These are phyloP conservation scores for Clohesyomyces aquaticus DNA, from an alignment of 495 filamentous ascomycete genomes.

Conservation along the genomic window DNA sequence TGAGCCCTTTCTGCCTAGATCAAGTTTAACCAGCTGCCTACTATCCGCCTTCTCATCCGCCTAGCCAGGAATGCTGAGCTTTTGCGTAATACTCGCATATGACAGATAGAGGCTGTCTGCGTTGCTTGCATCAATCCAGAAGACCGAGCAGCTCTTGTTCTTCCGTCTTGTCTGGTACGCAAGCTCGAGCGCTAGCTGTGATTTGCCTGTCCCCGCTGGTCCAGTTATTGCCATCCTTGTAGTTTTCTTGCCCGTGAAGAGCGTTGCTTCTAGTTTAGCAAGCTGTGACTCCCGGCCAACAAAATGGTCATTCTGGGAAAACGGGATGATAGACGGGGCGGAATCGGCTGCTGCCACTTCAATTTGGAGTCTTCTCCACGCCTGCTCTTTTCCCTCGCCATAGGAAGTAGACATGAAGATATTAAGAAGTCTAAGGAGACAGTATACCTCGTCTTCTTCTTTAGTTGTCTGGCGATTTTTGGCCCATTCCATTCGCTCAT, in stretches of 20 bases:
- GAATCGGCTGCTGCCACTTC: neutral
- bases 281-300: conserved; percentile 9
- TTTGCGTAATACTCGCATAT: conserved; percentile 17
- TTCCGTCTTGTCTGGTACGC: conserved; percentile 24
- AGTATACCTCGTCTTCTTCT: conserved; percentile 19
- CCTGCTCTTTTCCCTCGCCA: conserved; percentile 10
- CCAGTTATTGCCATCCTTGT: neutral
- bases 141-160: conserved; percentile 21
- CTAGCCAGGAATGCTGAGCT: conserved; percentile 17
- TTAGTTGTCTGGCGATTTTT: conserved; percentile 16
- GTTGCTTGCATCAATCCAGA: conserved; percentile 29
- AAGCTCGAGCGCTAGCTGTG: conserved; percentile 34
- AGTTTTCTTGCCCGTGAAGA: neutral
- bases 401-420: conserved; percentile 15
- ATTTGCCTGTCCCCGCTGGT: conserved; percentile 27
- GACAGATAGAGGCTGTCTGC: conserved; percentile 30
- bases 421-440: conserved; percentile 17
- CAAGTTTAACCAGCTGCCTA: conserved; percentile 20
- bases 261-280: neutral
- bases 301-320: conserved; percentile 14
- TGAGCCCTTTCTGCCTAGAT: conserved; percentile 16
- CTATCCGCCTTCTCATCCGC: conserved; percentile 26
- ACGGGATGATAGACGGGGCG: conserved; percentile 14
- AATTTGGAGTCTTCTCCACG: conserved; percentile 7
- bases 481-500: conserved; percentile 15